Percentiles rank a stretch among this genome's conserved stretches.
Conservation (phyloP, 257 asterid species). For the Lycium barbarum region DNA sequence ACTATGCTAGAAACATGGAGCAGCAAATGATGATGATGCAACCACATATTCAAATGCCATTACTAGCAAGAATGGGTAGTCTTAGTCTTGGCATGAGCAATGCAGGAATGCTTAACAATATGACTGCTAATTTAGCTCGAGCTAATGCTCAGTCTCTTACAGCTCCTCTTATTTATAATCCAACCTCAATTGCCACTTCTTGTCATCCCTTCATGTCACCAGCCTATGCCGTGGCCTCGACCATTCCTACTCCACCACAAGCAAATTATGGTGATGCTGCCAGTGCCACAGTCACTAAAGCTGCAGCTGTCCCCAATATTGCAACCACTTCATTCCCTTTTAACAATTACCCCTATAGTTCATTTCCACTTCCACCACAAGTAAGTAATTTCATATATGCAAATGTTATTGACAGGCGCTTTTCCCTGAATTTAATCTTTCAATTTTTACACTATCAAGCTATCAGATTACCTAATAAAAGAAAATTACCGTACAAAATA, state of each 20-base stretch:
- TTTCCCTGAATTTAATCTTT: too few relatives aligned
- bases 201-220: slow-evolving; percentile 48
- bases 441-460: too few relatives aligned
- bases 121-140: slow-evolving; percentile 3
- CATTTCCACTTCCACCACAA: slow-evolving; percentile 62
- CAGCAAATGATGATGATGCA: slow-evolving; percentile 62
- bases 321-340: slow-evolving; percentile 34
- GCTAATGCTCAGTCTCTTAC: not conserved
- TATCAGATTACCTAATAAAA: too few relatives aligned
- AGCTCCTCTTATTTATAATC: not conserved
- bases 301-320: not conserved
- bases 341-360: slow-evolving; percentile 41
- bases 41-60: slow-evolving; percentile 68
- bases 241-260: slow-evolving; percentile 36
- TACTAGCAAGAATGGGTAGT: slow-evolving; percentile 62
- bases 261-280: not conserved
- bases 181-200: slow-evolving; percentile 38
- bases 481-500: too few relatives aligned
- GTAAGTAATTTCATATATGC: slow-evolving; percentile 37
- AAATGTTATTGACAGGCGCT: not conserved
- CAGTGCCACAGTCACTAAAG: not conserved
- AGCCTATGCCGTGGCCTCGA: slow-evolving; percentile 40
- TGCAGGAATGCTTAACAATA: slow-evolving; percentile 23
- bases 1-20: slow-evolving; percentile 46
- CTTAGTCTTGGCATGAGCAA: slow-evolving; percentile 41